Percentiles rank a stretch among this genome's conserved stretches.
These are phyloP conservation scores for Penicillium roqueforti DNA, from an alignment of 495 filamentous ascomycete species.

Conservation along the genomic window DNA sequence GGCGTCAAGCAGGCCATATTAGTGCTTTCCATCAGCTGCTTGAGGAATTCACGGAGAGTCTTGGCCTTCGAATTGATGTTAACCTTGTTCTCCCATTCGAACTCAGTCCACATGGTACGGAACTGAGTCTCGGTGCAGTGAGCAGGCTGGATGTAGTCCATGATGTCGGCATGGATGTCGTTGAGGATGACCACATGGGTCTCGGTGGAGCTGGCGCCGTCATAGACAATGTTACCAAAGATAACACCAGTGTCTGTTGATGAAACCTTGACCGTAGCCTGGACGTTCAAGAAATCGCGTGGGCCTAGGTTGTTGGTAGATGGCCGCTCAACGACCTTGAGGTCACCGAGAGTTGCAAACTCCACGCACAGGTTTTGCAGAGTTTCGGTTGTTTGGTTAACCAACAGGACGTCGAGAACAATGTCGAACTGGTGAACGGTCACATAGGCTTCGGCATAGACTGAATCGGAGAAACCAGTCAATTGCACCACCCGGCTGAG, in stretches of 20 bases:
- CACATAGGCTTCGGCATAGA: slow-evolving; percentile 97
- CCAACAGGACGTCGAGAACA: slow-evolving; percentile 90
- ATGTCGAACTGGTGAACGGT: slow-evolving; percentile 99
- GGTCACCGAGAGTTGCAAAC: slow-evolving; percentile 94
- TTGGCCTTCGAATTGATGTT: slow-evolving; percentile 98
- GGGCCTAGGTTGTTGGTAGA: slow-evolving; percentile 93
- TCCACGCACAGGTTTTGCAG: slow-evolving; percentile 96
- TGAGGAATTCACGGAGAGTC: slow-evolving; percentile 85
- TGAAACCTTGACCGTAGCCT: slow-evolving; percentile 98
- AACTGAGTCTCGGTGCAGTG: slow-evolving; percentile 97
- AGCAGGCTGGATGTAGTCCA: slow-evolving; percentile 99
- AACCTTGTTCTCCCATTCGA: slow-evolving; percentile 99
- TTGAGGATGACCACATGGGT: slow-evolving; percentile 97
- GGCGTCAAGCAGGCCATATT: slow-evolving; percentile 99
- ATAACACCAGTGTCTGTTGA: slow-evolving; percentile 99
- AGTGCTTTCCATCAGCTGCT: slow-evolving; percentile 92
- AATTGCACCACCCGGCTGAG: slow-evolving; percentile 94
- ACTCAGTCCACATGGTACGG: slow-evolving; percentile 99
- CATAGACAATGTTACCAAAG: slow-evolving; percentile 98
- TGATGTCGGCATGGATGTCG: slow-evolving; percentile 98
- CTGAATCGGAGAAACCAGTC: slow-evolving; percentile 96
- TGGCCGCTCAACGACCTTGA: slow-evolving; percentile 96
- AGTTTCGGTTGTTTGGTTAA: slow-evolving; percentile 97
- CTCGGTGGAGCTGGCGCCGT: slow-evolving; percentile 91
- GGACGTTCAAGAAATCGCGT: slow-evolving; percentile 95